Base-by-base conservation (phyloP, 805 yeast genomes). In the Schwanniomyces pseudopolymorphus region DNA sequence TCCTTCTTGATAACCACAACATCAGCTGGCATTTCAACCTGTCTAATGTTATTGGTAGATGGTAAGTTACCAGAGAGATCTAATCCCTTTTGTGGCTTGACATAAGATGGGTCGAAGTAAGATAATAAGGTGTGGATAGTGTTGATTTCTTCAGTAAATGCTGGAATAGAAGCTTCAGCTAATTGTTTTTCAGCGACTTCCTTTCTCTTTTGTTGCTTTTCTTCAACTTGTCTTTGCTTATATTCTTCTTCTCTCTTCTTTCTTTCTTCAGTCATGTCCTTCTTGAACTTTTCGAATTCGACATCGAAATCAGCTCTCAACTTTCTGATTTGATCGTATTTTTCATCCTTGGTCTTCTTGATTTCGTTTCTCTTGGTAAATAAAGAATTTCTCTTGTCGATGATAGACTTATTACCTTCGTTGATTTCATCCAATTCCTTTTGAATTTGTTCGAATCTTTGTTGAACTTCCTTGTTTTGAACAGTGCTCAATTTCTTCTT, bases 61-160 rank as follows among this genome's bases (percentile, higher is more conserved):
- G 63, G 56, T 48, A 62, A 59, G 51, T 62, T 59, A 19, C 47
- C 47, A 33, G 39, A 36, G 14, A 44, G 33, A 26, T 44, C 25
- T 19, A 39, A 39, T 26, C 60, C 48, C 43, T 64, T 62, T 44
- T 67, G 70, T 43, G 86, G 82, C 64, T 79, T 81, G 60, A 82
- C 88, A 68, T 80, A 83, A 40, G 84, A 62, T 55, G 95, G 94
- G 62, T 90, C 96, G 57, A 94, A 88, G 68, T 80, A 80, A 31
- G 71, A 61, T 63, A 91, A 76, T 63, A 90, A 76, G 45, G 78
- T 72, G 67, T 90, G 88, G 59, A 94, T 87, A 52, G 85, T 74
- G 54, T 77, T 77, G 58, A 92, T 85, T 70, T 94, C 96, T 39
- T 71, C 71, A 48, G 85, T 81, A 70, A 86, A 91, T 22, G 97